These are phyloP conservation scores for Porodaedalea pini DNA, from an alignment of 1,284 basidiomycete species.

Conservation along the genomic window DNA sequence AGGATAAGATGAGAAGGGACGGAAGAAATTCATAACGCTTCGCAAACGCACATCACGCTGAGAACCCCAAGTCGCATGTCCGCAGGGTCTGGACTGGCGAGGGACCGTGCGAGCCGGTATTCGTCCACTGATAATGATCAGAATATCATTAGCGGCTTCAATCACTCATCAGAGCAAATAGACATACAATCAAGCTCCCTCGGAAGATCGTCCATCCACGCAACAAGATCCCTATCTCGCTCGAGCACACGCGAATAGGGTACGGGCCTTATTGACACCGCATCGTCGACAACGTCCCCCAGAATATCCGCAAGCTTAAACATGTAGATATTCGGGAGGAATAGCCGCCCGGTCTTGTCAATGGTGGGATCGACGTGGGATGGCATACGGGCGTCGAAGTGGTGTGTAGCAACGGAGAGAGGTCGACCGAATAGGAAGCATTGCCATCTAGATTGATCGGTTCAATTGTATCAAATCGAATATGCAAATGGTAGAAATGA, in stretches of 20 bases:
- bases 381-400: slow-evolving; percentile 75
- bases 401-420: slow-evolving; percentile 65
- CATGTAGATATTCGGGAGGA: slow-evolving; percentile 67
- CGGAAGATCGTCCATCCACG: slow-evolving; percentile 73
- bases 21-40: background rate
- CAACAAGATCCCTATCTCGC: slow-evolving; percentile 60
- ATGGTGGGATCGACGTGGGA: slow-evolving; percentile 56
- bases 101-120: slow-evolving; percentile 60
- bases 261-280: slow-evolving; percentile 69
- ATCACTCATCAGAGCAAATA: background rate
- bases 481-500: background rate
- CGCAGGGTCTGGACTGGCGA: slow-evolving; percentile 52
- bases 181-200: slow-evolving; percentile 50
- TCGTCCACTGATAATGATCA: slow-evolving; percentile 48
- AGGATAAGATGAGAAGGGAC: background rate
- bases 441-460: slow-evolving; percentile 56
- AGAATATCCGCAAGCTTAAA: slow-evolving; percentile 73
- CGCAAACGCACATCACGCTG: slow-evolving; percentile 49
- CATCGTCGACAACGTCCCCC: slow-evolving; percentile 79
- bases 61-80: slow-evolving; percentile 63
- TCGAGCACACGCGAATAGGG: slow-evolving; percentile 68
- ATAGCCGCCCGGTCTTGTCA: slow-evolving; percentile 59
- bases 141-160: background rate
- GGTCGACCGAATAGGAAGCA: slow-evolving; percentile 82
- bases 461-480: background rate